A percentile compares a stretch with the other conserved stretches of the same genome.
phyloP scores from a whole-genome alignment of 257 asterid species.

The Solanum chilense region DNA sequence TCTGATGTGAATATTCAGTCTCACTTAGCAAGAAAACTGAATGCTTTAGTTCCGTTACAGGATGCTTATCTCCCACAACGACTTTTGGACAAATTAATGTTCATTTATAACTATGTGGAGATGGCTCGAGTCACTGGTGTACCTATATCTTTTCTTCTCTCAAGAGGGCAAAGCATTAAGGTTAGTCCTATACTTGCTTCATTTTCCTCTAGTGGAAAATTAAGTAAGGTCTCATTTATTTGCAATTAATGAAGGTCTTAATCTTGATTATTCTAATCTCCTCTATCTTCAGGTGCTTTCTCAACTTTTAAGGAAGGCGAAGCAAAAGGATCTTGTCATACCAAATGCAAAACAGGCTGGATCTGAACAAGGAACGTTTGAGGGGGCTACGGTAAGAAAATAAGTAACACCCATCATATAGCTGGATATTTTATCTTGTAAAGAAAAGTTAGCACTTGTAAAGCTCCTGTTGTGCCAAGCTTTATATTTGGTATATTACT shows the following conservation, averaged over 20 bases:
- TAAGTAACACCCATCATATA: slow-evolving; percentile 2
- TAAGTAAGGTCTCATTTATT: not conserved
- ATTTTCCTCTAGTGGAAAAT: slow-evolving; percentile 1
- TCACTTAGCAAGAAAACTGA: not conserved
- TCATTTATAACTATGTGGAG: slow-evolving; percentile 88
- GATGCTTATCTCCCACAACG: slow-evolving; percentile 99
- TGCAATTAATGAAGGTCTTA: not conserved
- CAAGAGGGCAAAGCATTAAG: slow-evolving; percentile 99
- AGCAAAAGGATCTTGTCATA: slow-evolving; percentile 66
- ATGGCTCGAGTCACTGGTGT: slow-evolving; percentile 99
- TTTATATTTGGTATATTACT: not conserved
- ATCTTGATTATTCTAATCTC: not conserved
- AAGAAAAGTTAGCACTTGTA: not conserved
- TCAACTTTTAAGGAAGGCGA: slow-evolving; percentile 93
- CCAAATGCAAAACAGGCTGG: slow-evolving; percentile 96
- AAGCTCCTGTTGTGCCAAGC: not conserved
- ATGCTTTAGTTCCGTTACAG: slow-evolving; percentile 22
- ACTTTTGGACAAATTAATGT: slow-evolving; percentile 93
- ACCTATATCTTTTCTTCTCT: slow-evolving; percentile 88
- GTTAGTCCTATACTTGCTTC: slow-evolving; percentile 14
- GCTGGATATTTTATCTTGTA: not conserved
- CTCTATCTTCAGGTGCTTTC: slow-evolving; percentile 66
- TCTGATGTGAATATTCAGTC: not conserved
- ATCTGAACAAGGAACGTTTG: slow-evolving; percentile 84
- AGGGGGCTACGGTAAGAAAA: slow-evolving; percentile 95